Evolutionary conservation across 768 basidiomycete species (phyloP), one percentile per base, ranked within the genome.

Genomic region (Boletus subcaerulescens): DNA sequence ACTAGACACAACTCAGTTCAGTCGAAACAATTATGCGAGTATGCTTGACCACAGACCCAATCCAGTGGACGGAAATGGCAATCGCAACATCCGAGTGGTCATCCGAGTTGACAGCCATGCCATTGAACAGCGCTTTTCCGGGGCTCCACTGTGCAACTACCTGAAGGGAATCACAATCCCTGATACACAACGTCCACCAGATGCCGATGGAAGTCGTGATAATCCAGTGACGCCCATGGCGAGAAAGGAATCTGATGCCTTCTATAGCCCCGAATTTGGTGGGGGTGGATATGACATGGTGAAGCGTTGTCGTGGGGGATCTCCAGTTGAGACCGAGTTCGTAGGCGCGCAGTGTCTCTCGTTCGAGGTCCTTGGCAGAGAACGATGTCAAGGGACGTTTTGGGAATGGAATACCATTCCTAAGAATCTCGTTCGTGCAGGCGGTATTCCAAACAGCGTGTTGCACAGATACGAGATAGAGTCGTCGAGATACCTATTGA

Each of bases 401-500:
- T 1, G 80, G 75, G 56, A 85, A 87, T 0, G 86, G 85, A 52
- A 77, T 79, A 0, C 78, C 77, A 22, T 66, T 67, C 8, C 60
- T 52, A 3, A 82, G 64, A 46, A 87, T 74, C 43, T 80, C 73
- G 45, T 53, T 65, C 17, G 58, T 61, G 60, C 77, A 81, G 17
- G 77, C 79, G 42, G 77, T 77, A 15, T 73, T 74, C 86, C 86
- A 88, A 13, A 87, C 76, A 52, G 79, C 74, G 44, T 77, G 80
- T 24, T 80, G 71, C 7, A 64, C 67, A 1, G 81, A 79, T n/a
- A 84, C 55, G 11, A 60, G 50, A 38, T 65, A 62, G 31, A 87
- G 61, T n/a, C 74, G 74, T 59, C 68, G 79, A 57, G 80, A 87
- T 50, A 77, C 78, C 83, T 86, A 38, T 35, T 35, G 33, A 24